These are phyloP conservation scores for Fonsecaea erecta DNA, from an alignment of 2,329 filamentous ascomycete species.

Conservation along the genomic window DNA sequence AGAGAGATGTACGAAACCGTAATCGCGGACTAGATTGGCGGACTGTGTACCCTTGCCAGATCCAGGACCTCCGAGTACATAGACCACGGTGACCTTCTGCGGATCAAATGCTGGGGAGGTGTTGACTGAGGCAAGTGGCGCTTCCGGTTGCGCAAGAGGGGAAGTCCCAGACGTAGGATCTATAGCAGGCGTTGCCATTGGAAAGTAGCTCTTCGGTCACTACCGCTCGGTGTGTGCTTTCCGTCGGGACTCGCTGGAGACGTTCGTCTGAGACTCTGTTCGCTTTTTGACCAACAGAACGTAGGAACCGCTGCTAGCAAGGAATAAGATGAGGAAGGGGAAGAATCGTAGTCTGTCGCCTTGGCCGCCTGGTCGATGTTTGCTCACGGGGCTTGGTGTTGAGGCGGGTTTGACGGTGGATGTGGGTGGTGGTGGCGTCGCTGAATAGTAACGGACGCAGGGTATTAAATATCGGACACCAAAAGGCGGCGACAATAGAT, in stretches of 20 bases:
- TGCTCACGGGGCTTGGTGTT: slow-evolving; percentile 5
- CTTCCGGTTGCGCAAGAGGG: slow-evolving; percentile 43
- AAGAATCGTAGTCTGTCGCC: slow-evolving; percentile 40
- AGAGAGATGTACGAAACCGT: slow-evolving; percentile 89
- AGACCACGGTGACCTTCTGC: slow-evolving; percentile 83
- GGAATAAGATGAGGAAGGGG: slow-evolving; percentile 51
- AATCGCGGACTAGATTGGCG: slow-evolving; percentile 80
- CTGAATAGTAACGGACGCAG: slow-evolving; percentile 21
- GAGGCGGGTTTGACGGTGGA: slow-evolving; percentile 12
- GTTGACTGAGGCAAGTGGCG: slow-evolving; percentile 59
- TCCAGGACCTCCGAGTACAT: slow-evolving; percentile 93
- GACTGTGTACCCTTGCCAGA: slow-evolving; percentile 98
- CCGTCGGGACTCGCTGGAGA: slow-evolving; percentile 40
- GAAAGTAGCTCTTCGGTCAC: not conserved
- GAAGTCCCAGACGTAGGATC: slow-evolving; percentile 31
- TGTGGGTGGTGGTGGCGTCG: slow-evolving; percentile 16
- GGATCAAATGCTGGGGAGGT: slow-evolving; percentile 72
- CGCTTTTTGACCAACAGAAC: slow-evolving; percentile 55
- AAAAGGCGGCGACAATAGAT: slow-evolving; percentile 10
- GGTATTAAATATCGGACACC: not conserved
- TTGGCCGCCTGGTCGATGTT: slow-evolving; percentile 31
- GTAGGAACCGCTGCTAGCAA: slow-evolving; percentile 56
- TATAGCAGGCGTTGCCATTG: slow-evolving; percentile 31
- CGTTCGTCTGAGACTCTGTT: slow-evolving; percentile 26
- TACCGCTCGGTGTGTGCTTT: slow-evolving; percentile 34